A percentile compares a stretch with the other conserved stretches of the same genome.
phyloP scores from a whole-genome alignment of 2,329 filamentous ascomycete species.

The Leptographium lundbergii region DNA sequence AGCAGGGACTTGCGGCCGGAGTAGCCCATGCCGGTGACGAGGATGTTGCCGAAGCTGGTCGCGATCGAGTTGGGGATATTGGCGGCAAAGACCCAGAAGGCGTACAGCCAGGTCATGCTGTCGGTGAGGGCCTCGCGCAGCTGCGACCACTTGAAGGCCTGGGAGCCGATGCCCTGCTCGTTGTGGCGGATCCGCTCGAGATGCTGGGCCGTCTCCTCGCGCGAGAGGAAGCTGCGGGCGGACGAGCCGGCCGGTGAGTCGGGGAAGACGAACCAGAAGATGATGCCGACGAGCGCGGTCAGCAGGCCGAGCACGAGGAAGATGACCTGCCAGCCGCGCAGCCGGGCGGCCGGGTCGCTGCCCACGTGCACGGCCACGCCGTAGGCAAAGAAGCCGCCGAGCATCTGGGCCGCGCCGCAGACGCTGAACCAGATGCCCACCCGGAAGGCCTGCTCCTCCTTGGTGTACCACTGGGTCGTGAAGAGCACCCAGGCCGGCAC shows the following conservation, averaged over 20 bases:
- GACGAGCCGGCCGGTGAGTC: constrained; percentile 20
- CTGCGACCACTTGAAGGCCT: constrained; percentile 6
- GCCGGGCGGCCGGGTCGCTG: background rate
- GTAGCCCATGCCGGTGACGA: constrained; percentile 10
- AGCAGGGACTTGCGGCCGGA: constrained; percentile 2
- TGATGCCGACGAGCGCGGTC: constrained; percentile 16
- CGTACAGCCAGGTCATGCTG: constrained; percentile 11
- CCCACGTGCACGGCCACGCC: constrained; percentile 20
- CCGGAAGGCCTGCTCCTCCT: constrained; percentile 28
- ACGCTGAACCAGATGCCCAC: constrained; percentile 56
- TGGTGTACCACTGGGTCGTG: constrained; percentile 18
- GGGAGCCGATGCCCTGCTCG: constrained; percentile 19
- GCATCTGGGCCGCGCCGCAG: constrained; percentile 23
- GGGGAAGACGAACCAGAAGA: constrained; percentile 17
- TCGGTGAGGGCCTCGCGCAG: constrained; percentile 9
- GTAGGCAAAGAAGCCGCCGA: constrained; percentile 25
- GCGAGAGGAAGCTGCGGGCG: constrained; percentile 16
- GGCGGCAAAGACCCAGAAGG: constrained; percentile 9
- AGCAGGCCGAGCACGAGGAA: constrained; percentile 19
- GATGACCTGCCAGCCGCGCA: constrained; percentile 14
- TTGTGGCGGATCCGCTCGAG: constrained; percentile 23
- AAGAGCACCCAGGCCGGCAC: constrained; percentile 20
- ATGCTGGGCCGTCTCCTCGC: constrained; percentile 16
- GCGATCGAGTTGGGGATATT: constrained; percentile 11
- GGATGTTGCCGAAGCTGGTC: constrained; percentile 8